These are phyloP conservation scores for Stemphylium lycopersici DNA, from an alignment of 2,329 filamentous ascomycete genomes.

Conservation along the genomic window DNA sequence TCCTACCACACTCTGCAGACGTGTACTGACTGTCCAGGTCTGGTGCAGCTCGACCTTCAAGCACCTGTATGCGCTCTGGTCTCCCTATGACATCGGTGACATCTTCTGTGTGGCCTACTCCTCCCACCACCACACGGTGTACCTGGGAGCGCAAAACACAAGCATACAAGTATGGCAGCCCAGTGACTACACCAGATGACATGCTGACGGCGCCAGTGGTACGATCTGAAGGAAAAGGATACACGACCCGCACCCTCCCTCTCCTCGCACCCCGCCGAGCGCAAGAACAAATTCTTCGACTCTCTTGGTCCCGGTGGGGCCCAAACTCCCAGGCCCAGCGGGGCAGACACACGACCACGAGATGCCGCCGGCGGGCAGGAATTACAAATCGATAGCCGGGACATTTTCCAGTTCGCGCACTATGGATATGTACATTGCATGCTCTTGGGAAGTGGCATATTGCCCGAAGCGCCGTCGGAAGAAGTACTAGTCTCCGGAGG, in stretches of 20 bases:
- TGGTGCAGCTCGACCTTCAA: conserved; percentile 82
- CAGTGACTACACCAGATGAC: neutral
- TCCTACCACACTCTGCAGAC: no score
- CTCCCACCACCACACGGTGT: conserved; percentile 76
- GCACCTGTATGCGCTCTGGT: conserved; percentile 87
- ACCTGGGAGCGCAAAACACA: conserved; percentile 92
- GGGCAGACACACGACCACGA: conserved; percentile 56
- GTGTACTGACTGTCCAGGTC: conserved; percentile 54
- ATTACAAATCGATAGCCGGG: conserved; percentile 80
- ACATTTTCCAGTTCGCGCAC: conserved; percentile 88
- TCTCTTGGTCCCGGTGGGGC: conserved; percentile 84
- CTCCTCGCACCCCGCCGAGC: conserved; percentile 73
- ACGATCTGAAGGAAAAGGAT: conserved; percentile 70
- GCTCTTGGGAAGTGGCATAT: conserved; percentile 78
- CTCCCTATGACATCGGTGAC: conserved; percentile 91
- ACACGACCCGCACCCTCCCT: conserved; percentile 66
- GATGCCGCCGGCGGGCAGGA: conserved; percentile 66
- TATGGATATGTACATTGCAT: conserved; percentile 97
- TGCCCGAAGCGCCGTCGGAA: conserved; percentile 70
- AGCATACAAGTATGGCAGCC: conserved; percentile 64
- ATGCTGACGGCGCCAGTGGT: conserved; percentile 65
- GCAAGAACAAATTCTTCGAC: conserved; percentile 91
- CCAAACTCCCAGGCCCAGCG: conserved; percentile 73
- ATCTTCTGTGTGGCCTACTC: conserved; percentile 96
- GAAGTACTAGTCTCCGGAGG: conserved; percentile 90